Evolutionary conservation across 2,329 filamentous ascomycete species (phyloP).

Genomic region (Cytospora mali): DNA sequence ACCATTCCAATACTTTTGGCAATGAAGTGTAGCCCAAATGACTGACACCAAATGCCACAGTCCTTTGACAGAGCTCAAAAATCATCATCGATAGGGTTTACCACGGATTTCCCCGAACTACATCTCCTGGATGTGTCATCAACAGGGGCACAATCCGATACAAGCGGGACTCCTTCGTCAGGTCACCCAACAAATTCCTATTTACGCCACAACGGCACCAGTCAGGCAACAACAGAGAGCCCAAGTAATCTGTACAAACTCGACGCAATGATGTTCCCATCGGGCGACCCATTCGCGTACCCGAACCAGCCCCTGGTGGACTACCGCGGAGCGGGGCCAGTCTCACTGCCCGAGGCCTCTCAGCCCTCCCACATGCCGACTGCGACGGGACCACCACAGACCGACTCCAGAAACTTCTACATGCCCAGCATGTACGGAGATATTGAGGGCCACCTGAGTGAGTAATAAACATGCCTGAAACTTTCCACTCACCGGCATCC

Average conservation of each 20-base stretch:
- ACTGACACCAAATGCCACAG: background rate
- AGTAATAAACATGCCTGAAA: slow-evolving; percentile 11
- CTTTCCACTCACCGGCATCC: background rate
- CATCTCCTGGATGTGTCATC: slow-evolving; percentile 50
- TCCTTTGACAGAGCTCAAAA: slow-evolving; percentile 41
- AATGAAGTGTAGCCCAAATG: background rate
- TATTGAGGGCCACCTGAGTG: slow-evolving; percentile 69
- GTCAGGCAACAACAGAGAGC: slow-evolving; percentile 36
- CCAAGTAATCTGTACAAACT: slow-evolving; percentile 65
- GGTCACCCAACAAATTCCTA: slow-evolving; percentile 34
- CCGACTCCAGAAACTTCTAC: slow-evolving; percentile 50
- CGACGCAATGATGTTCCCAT: slow-evolving; percentile 79
- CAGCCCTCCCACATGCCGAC: slow-evolving; percentile 39
- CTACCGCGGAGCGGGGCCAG: slow-evolving; percentile 43
- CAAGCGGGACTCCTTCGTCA: slow-evolving; percentile 37
- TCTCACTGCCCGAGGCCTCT: slow-evolving; percentile 37
- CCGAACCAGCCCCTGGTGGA: slow-evolving; percentile 75
- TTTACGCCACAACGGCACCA: slow-evolving; percentile 21
- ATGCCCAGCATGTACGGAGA: slow-evolving; percentile 60
- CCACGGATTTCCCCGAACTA: slow-evolving; percentile 47
- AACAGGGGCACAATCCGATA: slow-evolving; percentile 44
- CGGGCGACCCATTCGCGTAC: slow-evolving; percentile 77
- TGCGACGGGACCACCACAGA: slow-evolving; percentile 36
- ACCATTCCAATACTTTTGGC: background rate
- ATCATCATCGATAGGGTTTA: slow-evolving; percentile 39